A percentile compares a stretch with the other conserved stretches of the same genome.
Conservation (phyloP, 805 yeast genomes). For the Ogataea zsoltii region DNA sequence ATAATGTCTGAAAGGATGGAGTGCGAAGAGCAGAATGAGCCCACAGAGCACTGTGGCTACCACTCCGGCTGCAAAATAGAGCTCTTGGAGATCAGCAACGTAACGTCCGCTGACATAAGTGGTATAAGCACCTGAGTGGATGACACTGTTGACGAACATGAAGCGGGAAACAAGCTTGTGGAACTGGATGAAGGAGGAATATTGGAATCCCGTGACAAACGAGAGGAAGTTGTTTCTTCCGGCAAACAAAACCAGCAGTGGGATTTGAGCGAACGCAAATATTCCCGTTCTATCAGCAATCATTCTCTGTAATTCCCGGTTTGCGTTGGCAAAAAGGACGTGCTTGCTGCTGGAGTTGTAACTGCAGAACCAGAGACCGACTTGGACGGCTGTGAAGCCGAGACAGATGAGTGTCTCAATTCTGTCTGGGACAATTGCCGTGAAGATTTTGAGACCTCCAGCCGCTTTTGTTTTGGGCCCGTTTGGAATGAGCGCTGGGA, state of each 20-base stretch:
- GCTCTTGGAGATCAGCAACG: neutral
- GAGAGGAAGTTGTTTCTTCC: constrained; percentile 48
- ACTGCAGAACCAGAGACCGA: constrained; percentile 22
- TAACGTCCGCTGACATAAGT: constrained; percentile 6
- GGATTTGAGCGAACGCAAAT: constrained; percentile 40
- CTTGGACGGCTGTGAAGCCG: constrained; percentile 27
- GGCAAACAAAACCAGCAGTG: constrained; percentile 45
- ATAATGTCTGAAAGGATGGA: constrained; percentile 49
- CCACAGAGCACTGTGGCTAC: constrained; percentile 44
- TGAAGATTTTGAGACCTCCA: constrained; percentile 19
- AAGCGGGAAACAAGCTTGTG: constrained; percentile 70
- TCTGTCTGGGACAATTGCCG: constrained; percentile 34
- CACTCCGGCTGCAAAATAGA: constrained; percentile 35
- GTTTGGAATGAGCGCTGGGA: constrained; percentile 39
- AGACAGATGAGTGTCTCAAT: constrained; percentile 32
- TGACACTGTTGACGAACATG: constrained; percentile 8
- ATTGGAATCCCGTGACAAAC: constrained; percentile 45
- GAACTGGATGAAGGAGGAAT: constrained; percentile 46
- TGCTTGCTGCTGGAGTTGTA: constrained; percentile 15
- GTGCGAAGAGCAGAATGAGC: constrained; percentile 48
- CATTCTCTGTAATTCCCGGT: constrained; percentile 34
- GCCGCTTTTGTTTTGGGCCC: constrained; percentile 20
- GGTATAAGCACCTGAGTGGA: constrained; percentile 41
- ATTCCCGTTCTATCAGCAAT: constrained; percentile 41
- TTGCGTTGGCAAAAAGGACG: constrained; percentile 33